phyloP scores from a whole-genome alignment of 2,329 filamentous ascomycete genomes.

The Penicillium sp. region DNA sequence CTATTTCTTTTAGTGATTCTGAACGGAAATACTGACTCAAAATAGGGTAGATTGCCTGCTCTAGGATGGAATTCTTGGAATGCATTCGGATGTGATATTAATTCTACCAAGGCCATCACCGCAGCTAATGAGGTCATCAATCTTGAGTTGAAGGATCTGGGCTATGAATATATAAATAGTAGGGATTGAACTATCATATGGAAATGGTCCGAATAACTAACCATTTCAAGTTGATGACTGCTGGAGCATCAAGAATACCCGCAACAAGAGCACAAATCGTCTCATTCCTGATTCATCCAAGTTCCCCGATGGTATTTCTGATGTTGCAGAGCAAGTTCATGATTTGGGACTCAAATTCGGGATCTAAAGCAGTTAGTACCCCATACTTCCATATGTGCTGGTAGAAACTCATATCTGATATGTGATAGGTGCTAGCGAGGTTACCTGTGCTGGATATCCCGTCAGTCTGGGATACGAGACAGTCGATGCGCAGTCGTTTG shows the following conservation, averaged over 20 bases:
- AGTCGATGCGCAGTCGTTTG: constrained; percentile 59
- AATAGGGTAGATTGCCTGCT: constrained; percentile 31
- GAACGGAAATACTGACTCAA: neutral
- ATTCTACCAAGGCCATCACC: constrained; percentile 47
- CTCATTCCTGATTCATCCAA: constrained; percentile 51
- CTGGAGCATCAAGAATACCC: constrained; percentile 51
- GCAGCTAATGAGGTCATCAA: constrained; percentile 49
- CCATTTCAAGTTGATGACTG: constrained; percentile 56
- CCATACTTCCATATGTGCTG: fast-evolving
- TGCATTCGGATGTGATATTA: constrained; percentile 50
- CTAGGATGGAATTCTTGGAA: constrained; percentile 51
- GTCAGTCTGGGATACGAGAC: constrained; percentile 58
- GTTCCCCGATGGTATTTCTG: constrained; percentile 61
- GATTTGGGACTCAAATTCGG: constrained; percentile 60
- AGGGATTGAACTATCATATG: constrained; percentile 49
- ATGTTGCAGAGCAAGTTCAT: constrained; percentile 56
- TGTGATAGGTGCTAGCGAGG: constrained; percentile 32
- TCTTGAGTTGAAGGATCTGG: constrained; percentile 49
- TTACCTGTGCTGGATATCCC: constrained; percentile 58
- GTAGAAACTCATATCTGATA: neutral
- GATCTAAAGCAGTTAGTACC: constrained; percentile 55
- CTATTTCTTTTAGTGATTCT: too few relatives aligned
- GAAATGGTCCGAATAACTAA: neutral
- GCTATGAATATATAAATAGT: constrained; percentile 52
- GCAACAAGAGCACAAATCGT: constrained; percentile 46